Conservation (phyloP, 192 early-diverging fungal genomes). For the Gaertneriomyces sp. region DNA sequence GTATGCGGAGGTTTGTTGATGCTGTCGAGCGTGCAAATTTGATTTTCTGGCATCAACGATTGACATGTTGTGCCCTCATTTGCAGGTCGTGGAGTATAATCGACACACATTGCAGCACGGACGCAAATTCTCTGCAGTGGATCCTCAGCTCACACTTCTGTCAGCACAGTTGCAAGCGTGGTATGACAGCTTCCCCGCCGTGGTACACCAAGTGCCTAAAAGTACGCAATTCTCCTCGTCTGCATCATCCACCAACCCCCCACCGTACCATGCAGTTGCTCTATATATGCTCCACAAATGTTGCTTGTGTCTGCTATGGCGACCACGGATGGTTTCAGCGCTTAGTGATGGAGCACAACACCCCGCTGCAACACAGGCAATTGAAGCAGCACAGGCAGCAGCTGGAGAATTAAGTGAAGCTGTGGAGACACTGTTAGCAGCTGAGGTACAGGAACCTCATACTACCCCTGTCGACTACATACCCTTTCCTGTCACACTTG, state of each 20-base stretch:
- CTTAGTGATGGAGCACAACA: not conserved
- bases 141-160: not conserved
- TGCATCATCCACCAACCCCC: not conserved
- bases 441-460: not conserved
- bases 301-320: conserved; percentile 15
- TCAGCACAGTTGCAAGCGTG: conserved; percentile 12
- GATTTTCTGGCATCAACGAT: not conserved
- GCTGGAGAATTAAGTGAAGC: conserved; percentile 10
- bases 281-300: conserved; percentile 12
- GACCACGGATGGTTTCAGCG: conserved; percentile 21
- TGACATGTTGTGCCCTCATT: not conserved
- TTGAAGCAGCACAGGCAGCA: conserved; percentile 4
- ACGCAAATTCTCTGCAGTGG: not conserved
- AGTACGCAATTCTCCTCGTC: not conserved
- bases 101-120: conserved; percentile 1
- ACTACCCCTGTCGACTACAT: conserved; percentile 5
- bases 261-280: conserved; percentile 10
- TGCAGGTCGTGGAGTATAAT: conserved; percentile 22
- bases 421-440: not conserved
- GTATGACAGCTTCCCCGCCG: conserved; percentile 10
- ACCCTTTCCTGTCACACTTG: conserved; percentile 7
- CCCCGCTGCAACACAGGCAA: conserved; percentile 1
- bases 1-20: conserved; percentile 9
- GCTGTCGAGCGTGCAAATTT: not conserved
- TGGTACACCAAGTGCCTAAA: not conserved